Base-by-base conservation (phyloP, 768 basidiomycete genomes). In the Kwoniella botswanensis region DNA sequence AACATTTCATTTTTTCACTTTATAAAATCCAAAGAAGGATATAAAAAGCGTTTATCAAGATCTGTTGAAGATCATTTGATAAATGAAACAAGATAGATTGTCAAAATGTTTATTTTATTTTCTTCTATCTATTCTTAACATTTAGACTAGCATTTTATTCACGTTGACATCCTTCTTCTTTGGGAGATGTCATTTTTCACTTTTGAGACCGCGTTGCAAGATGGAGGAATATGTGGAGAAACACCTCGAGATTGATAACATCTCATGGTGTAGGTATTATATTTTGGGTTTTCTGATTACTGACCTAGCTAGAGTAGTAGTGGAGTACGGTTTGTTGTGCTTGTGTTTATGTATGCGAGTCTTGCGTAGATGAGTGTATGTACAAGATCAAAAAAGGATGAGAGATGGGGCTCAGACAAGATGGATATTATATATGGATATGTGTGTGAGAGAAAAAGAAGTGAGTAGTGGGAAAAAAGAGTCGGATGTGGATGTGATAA, bases 11-110 rank as follows among this genome's bases (percentile, higher is more conserved):
- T 41, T 54, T 65, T 54, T 54, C 52, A 55, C 35, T 55, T 55
- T 63, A 12, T 46, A 4, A 54, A 21, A 54, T 21, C 12, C 29
- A 35, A 53, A 29, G 53, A 0, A 50, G 22, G 7, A 35, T 35
- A 7, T 35, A 53, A 2, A 54, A 42, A 65, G 50, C 63, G 55
- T 65, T 54, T 53, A 53, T 54, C 63, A 65, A 55, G 26, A 57
- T 65, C 54, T 65, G 54, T 65, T 56, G 63, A 54, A 63, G 59
- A 61, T 61, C 12, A 59, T 55, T 11, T 61, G 59, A 61, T 61
- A 61, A 61, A 61, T 61, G 59, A 61, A 55, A 55, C 54, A 55
- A 24, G 54, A 55, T 55, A 55, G 54, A 55, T 55, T 55, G 54
- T 55, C 54, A 55, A 55, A 52, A 21, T 55, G 54, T 21, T n/a